Percentiles rank a stretch among this genome's conserved stretches.
phyloP scores from a whole-genome alignment of 257 asterid genomes.

The Nicotiana noctiflora region DNA sequence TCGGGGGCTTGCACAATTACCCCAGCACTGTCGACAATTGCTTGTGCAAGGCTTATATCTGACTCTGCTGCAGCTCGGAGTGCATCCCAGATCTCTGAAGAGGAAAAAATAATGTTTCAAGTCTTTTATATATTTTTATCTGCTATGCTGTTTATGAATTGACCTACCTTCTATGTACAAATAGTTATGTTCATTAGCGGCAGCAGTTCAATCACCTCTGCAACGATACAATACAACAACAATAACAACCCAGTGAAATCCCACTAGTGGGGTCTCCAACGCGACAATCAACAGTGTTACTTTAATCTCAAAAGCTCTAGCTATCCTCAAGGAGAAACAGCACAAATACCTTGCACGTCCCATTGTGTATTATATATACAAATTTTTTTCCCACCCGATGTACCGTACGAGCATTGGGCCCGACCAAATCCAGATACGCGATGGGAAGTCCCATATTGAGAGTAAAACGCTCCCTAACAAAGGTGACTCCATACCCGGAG shows the following conservation, averaged over 20 bases:
- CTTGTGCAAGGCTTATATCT: slow-evolving; percentile 45
- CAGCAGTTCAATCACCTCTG: too few species aligned
- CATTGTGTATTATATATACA: background rate
- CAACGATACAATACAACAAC: too few species aligned
- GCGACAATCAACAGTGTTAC: background rate
- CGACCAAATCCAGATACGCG: too few species aligned
- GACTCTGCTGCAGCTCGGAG: slow-evolving; percentile 78
- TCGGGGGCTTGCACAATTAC: slow-evolving; percentile 68
- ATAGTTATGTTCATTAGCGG: background rate
- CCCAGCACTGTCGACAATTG: slow-evolving; percentile 62
- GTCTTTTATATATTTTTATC: background rate
- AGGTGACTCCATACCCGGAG: too few species aligned
- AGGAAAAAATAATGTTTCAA: background rate
- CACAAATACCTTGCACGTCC: background rate
- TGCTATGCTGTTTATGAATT: background rate
- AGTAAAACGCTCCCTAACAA: too few species aligned
- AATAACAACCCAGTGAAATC: too few species aligned
- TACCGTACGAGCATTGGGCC: too few species aligned
- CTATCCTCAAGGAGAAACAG: background rate
- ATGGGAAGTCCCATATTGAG: too few species aligned
- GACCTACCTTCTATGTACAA: background rate
- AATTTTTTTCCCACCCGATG: too few species aligned
- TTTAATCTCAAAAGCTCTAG: background rate
- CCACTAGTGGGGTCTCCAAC: too few species aligned
- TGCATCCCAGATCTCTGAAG: slow-evolving; percentile 76